Evolutionary conservation across 352 stramenopile species (phyloP).

Genomic region (Pythium coloratum): DNA sequence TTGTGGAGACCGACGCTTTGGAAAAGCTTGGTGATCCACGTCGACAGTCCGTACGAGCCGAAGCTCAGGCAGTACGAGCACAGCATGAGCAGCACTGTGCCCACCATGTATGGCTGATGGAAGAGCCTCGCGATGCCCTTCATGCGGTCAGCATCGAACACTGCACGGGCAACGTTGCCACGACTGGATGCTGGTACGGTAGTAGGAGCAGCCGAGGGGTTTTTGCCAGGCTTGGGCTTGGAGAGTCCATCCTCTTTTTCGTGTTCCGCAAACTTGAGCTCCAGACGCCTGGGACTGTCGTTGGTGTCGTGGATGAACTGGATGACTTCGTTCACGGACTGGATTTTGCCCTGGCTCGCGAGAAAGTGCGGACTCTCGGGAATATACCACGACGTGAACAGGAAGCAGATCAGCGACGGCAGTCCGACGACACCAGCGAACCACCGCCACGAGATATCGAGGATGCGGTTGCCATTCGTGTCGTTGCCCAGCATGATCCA

Average conservation of each 20-base stretch:
- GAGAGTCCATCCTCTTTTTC: constrained; percentile 42
- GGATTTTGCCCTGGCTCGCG: constrained; percentile 57
- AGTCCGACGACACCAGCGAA: constrained; percentile 78
- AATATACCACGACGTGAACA: constrained; percentile 65
- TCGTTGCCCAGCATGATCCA: constrained; percentile 87
- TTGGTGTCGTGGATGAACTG: constrained; percentile 65
- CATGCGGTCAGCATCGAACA: constrained; percentile 69
- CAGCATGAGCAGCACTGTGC: constrained; percentile 67
- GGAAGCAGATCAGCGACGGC: constrained; percentile 67
- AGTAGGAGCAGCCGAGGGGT: background rate
- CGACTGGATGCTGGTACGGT: constrained; percentile 31
- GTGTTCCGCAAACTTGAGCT: constrained; percentile 65
- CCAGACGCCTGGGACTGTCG: constrained; percentile 43
- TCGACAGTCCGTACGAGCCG: constrained; percentile 91
- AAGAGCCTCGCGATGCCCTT: constrained; percentile 53
- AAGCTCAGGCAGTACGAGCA: constrained; percentile 80
- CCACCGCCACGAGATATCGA: constrained; percentile 79
- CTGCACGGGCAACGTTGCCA: constrained; percentile 55
- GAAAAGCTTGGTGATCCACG: constrained; percentile 95
- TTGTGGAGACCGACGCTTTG: constrained; percentile 83
- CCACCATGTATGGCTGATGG: constrained; percentile 34
- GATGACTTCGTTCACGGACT: constrained; percentile 52
- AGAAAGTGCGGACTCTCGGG: constrained; percentile 85
- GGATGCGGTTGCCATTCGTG: constrained; percentile 51
- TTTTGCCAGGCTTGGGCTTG: constrained; percentile 8